Percentiles rank a stretch among this genome's conserved stretches.
phyloP scores from a whole-genome alignment of 2,329 filamentous ascomycete species.

The Talaromyces sp. region DNA sequence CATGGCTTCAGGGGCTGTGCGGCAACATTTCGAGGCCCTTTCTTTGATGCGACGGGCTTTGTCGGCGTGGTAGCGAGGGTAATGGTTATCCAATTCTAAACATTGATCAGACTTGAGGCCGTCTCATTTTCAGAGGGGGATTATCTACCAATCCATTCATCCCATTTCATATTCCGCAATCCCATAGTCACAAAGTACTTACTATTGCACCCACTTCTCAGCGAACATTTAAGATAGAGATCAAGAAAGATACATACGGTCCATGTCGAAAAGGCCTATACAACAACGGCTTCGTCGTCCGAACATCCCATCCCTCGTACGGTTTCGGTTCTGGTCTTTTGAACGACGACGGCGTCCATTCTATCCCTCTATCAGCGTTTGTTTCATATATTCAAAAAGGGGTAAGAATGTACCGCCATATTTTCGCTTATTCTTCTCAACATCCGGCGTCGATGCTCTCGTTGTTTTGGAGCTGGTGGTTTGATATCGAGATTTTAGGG shows the following conservation, averaged over 20 bases:
- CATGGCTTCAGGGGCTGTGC: constrained; percentile 67
- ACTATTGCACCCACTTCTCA: constrained; percentile 23
- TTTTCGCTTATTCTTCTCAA: constrained; percentile 46
- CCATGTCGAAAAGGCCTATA: constrained; percentile 78
- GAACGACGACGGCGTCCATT: constrained; percentile 61
- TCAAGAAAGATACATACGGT: constrained; percentile 45
- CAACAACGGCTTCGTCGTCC: constrained; percentile 68
- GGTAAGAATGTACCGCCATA: constrained; percentile 45
- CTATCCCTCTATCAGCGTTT: constrained; percentile 27
- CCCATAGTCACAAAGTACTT: constrained; percentile 78
- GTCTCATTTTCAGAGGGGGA: neutral
- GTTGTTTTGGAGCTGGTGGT: neutral
- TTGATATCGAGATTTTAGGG: constrained; percentile 26
- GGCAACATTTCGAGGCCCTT: constrained; percentile 65
- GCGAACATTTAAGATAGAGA: neutral
- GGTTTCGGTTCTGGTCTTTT: constrained; percentile 59
- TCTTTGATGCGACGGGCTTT: constrained; percentile 68
- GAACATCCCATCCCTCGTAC: constrained; percentile 68
- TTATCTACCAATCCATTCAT: constrained; percentile 66
- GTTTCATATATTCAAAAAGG: neutral
- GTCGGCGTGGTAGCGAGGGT: constrained; percentile 67
- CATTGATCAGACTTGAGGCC: neutral
- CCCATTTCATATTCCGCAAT: constrained; percentile 65
- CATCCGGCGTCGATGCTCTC: constrained; percentile 40
- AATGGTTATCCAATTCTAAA: constrained; percentile 75